These are phyloP conservation scores for Sarocladiaceae sp. DNA, from an alignment of 2,329 filamentous ascomycete species.

Conservation along the genomic window DNA sequence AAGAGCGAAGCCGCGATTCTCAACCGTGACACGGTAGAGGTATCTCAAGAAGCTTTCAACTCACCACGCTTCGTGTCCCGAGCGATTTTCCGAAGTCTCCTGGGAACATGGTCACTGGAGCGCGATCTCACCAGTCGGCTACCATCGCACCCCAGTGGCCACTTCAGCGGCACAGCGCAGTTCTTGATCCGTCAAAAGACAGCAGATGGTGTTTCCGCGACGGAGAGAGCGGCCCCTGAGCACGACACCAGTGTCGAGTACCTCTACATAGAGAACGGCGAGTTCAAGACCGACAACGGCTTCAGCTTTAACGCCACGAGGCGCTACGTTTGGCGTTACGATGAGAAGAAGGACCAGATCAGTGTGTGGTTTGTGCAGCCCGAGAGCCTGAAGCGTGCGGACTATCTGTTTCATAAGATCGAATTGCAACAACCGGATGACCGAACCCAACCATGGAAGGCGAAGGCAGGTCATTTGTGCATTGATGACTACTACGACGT, in stretches of 20 bases:
- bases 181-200: slow-evolving; percentile 63
- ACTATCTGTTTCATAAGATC: slow-evolving; percentile 74
- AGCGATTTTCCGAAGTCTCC: slow-evolving; percentile 66
- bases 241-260: slow-evolving; percentile 51
- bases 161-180: slow-evolving; percentile 58
- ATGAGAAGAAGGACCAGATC: slow-evolving; percentile 53
- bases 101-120: slow-evolving; percentile 65
- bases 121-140: slow-evolving; percentile 51
- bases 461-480: slow-evolving; percentile 66
- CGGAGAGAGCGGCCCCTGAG: slow-evolving; percentile 3
- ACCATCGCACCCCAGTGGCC: slow-evolving; percentile 58
- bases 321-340: slow-evolving; percentile 71
- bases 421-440: slow-evolving; percentile 47
- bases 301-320: slow-evolving; percentile 56
- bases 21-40: slow-evolving; percentile 39
- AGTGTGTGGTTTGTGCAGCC: slow-evolving; percentile 71
- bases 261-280: slow-evolving; percentile 64
- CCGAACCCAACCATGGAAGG: slow-evolving; percentile 49
- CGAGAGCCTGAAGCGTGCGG: slow-evolving; percentile 57
- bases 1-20: slow-evolving; percentile 36
- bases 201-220: slow-evolving; percentile 34
- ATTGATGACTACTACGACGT: slow-evolving; percentile 69
- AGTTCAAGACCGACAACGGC: slow-evolving; percentile 54
- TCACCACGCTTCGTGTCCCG: slow-evolving; percentile 52
- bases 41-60: slow-evolving; percentile 36